These are phyloP conservation scores for Botrytis aclada DNA, from an alignment of 2,329 filamentous ascomycete species.

Conservation along the genomic window DNA sequence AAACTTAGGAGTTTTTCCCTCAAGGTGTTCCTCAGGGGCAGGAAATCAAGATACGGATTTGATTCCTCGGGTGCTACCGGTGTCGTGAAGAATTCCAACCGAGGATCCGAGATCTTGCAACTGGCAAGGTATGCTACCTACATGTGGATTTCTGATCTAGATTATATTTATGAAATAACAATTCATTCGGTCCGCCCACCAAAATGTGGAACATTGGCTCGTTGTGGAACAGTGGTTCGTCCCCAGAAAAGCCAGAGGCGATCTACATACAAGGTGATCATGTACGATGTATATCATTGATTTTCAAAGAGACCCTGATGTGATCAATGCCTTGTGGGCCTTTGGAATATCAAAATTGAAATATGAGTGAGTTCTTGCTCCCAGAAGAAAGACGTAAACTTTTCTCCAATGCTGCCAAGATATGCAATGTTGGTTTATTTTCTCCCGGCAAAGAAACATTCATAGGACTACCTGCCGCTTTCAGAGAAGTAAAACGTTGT, in stretches of 20 bases:
- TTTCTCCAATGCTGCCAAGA: not conserved
- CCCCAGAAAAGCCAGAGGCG: not conserved
- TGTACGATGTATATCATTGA: not conserved
- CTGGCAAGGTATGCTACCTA: not conserved
- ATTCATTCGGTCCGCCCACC: constrained; percentile 1
- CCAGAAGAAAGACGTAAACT: not conserved
- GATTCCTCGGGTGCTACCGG: not conserved
- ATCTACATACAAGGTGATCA: constrained; percentile 10
- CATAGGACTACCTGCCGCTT: not conserved
- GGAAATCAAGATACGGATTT: not conserved
- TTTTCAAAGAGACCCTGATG: not conserved
- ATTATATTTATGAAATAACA: not conserved
- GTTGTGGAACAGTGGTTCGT: constrained; percentile 3
- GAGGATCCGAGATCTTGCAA: constrained; percentile 6
- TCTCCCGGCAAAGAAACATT: not conserved
- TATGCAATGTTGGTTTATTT: not conserved
- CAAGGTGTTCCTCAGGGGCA: not conserved
- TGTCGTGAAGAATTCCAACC: not conserved
- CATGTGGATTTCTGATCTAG: constrained; percentile 8
- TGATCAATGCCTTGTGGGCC: not conserved
- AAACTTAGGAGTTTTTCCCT: not conserved
- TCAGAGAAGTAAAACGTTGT: constrained; percentile 11
- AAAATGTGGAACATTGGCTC: constrained; percentile 1
- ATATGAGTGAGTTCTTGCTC: not conserved
- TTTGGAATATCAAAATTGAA: not conserved